Base-by-base conservation (phyloP, 2,329 filamentous ascomycete species). In the Zelopaecilomyces penicillatus region DNA sequence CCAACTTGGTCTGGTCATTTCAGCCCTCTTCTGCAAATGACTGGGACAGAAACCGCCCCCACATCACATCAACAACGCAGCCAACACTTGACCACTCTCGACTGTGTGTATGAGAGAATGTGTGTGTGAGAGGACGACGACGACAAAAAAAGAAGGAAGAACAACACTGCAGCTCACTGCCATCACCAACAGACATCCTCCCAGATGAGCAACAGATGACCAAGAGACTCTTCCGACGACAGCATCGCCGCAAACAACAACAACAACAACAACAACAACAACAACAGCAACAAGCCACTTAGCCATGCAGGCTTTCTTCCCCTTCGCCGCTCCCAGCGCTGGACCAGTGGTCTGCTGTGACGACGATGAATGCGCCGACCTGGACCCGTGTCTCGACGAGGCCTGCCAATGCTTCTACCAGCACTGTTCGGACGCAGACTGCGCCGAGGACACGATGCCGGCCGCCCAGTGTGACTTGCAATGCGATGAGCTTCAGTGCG, bases 381-480 rank as follows among this genome's bases (percentile, higher is more conserved):
- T 53, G 12, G 41, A 53, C 26, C 40, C 54, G 4, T 57, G 54
- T 39, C 41, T 52, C 11, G 54, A 56, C 31, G 51, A 66, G 39
- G 57, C 63, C 33, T 70, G 68, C 49, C 57, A 62, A 27, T 60
- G 57, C 4, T 62, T 65, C 27, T 55, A 56, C 10, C 52, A 56
- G 19, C 56, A 58, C n/a, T 69, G 67, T 48, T 63, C 55, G 12
- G 60, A 68, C 43, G 53, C 50, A 10, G 54, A 58, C 45, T 69
- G 66, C 47, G 48, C 60, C 29, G 52, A 49, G 27, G 55, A 61
- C 31, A 52, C 57, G 9, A 9, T 34, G 12, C 32, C 32, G 32
- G 12, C 32, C 32, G 9, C 12, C 8, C 32, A 19, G 19, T 19
- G 19, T 19, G 19, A 19, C 19, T 3, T 19, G 19, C 19, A 19